phyloP scores from a whole-genome alignment of 2,329 filamentous ascomycete genomes.

The Talaromyces sp. region DNA sequence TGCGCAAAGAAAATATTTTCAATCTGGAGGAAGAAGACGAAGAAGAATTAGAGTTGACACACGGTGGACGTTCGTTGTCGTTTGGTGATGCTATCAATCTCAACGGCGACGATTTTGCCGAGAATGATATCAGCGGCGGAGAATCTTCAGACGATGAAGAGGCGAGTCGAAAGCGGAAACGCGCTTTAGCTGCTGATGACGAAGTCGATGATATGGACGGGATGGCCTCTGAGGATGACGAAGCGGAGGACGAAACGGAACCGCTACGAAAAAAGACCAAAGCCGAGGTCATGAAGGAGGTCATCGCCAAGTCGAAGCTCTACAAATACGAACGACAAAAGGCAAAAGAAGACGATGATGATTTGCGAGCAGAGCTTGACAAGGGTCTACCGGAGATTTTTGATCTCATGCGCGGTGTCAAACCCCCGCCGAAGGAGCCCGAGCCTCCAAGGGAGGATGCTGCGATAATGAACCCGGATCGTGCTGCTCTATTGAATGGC shows the following conservation, averaged over 20 bases:
- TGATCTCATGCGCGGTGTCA: constrained; percentile 61
- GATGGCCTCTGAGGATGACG: constrained; percentile 46
- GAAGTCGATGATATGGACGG: constrained; percentile 44
- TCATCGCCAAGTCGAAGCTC: constrained; percentile 94
- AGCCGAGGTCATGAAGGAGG: constrained; percentile 95
- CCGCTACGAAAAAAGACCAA: constrained; percentile 90
- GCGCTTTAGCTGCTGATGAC: constrained; percentile 41
- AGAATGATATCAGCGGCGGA: constrained; percentile 61
- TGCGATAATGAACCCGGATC: constrained; percentile 60
- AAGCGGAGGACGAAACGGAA: constrained; percentile 52
- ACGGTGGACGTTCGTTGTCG: constrained; percentile 71
- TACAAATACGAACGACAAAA: constrained; percentile 94
- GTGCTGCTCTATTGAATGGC: constrained; percentile 58
- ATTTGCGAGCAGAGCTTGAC: constrained; percentile 78
- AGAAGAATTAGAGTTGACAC: constrained; percentile 69
- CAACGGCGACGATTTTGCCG: constrained; percentile 70
- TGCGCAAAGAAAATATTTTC: constrained; percentile 77
- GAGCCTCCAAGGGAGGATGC: constrained; percentile 45
- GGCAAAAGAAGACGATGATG: constrained; percentile 88
- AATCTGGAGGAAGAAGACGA: constrained; percentile 83
- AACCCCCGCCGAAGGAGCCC: constrained; percentile 47
- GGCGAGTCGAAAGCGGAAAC: constrained; percentile 48
- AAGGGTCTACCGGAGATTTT: constrained; percentile 76
- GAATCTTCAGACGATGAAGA: constrained; percentile 46
- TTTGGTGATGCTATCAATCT: constrained; percentile 53